phyloP scores from a whole-genome alignment of 2,329 filamentous ascomycete genomes.

The Thelonectria rubi region DNA sequence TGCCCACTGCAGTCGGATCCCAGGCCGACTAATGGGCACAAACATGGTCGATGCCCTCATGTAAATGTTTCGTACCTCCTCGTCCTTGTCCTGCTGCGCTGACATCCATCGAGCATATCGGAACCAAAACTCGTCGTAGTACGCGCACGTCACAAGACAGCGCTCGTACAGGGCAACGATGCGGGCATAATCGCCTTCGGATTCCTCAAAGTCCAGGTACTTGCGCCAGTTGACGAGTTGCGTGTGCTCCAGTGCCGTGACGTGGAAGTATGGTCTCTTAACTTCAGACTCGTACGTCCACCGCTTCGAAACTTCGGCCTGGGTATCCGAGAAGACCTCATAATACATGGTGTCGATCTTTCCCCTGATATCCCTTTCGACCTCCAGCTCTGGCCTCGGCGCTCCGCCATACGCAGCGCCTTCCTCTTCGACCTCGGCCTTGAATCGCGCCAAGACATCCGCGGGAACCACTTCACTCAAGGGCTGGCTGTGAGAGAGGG shows the following conservation, averaged over 20 bases:
- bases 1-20: conserved; percentile 88
- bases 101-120: conserved; percentile 97
- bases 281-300: conserved; percentile 96
- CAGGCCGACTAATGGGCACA: conserved; percentile 85
- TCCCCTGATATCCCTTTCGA: conserved; percentile 82
- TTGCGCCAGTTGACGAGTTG: conserved; percentile 93
- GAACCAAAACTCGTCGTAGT: conserved; percentile 98
- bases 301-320: conserved; percentile 87
- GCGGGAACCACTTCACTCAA: conserved; percentile 75
- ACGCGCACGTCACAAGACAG: conserved; percentile 89
- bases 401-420: conserved; percentile 59
- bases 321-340: conserved; percentile 81
- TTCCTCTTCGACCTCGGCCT: conserved; percentile 76
- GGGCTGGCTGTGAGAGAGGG: conserved; percentile 76
- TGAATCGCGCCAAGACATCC: conserved; percentile 74
- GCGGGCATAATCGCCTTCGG: conserved; percentile 78
- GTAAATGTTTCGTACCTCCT: conserved; percentile 93
- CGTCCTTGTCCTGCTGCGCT: conserved; percentile 79
- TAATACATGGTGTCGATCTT: conserved; percentile 85
- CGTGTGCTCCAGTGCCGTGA: conserved; percentile 86
- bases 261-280: conserved; percentile 96
- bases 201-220: conserved; percentile 95
- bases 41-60: conserved; percentile 85
- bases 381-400: conserved; percentile 75
- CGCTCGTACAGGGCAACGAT: conserved; percentile 90